Evolutionary conservation across 768 basidiomycete species (phyloP).

Genomic region (Russula virescens): DNA sequence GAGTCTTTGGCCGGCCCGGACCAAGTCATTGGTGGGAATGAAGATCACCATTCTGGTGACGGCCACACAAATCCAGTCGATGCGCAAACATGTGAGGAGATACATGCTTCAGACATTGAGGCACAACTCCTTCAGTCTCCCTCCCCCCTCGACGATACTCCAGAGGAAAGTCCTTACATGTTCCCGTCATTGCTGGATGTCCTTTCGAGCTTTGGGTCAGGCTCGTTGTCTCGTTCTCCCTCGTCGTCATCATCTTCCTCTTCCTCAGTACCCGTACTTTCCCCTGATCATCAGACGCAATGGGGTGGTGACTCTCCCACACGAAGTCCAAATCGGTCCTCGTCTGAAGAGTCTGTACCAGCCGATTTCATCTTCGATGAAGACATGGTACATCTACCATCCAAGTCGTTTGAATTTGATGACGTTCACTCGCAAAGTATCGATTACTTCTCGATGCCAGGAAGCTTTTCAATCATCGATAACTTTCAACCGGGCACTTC

Average conservation of each 20-base stretch:
- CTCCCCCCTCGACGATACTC: conserved; percentile 22
- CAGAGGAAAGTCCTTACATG: conserved; percentile 31
- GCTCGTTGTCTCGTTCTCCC: conserved; percentile 34
- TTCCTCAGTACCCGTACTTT: conserved; percentile 26
- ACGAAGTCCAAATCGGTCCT: conserved; percentile 15
- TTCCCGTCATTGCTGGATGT: conserved; percentile 32
- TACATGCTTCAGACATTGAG: conserved; percentile 13
- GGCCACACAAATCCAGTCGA: neutral
- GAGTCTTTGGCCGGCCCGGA: conserved; percentile 15
- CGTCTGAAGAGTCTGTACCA: conserved; percentile 10
- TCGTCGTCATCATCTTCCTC: conserved; percentile 22
- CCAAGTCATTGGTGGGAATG: conserved; percentile 1
- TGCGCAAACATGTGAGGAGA: neutral
- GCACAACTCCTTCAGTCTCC: conserved; percentile 9
- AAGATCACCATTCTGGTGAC: conserved; percentile 7
- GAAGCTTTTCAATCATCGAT: conserved; percentile 21
- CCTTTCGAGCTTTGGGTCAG: conserved; percentile 29
- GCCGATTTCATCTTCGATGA: conserved; percentile 11
- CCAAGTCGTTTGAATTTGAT: neutral
- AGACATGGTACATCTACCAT: conserved; percentile 2
- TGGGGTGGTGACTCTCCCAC: conserved; percentile 8
- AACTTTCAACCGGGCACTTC: conserved; percentile 43
- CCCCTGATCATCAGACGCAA: conserved; percentile 17
- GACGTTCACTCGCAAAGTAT: conserved; percentile 11
- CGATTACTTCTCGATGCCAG: conserved; percentile 17